These are phyloP conservation scores for Ochetophila trinervis DNA, from an alignment of 306 rosid species.

Conservation along the genomic window DNA sequence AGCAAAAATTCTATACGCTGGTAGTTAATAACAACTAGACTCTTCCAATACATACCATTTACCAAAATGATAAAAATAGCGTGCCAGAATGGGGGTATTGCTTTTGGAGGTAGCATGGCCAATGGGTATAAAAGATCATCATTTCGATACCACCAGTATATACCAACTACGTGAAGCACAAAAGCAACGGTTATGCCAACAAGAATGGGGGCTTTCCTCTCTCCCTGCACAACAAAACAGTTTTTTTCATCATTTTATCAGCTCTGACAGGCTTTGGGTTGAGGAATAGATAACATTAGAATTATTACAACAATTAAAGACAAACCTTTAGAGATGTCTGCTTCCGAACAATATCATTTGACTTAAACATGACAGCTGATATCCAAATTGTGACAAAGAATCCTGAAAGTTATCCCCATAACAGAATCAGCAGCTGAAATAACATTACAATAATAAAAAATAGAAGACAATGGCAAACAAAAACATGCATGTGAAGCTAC, in stretches of 20 bases:
- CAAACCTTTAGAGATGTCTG: slow-evolving; percentile 93
- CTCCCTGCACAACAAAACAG: slow-evolving; percentile 62
- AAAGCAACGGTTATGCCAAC: slow-evolving; percentile 44
- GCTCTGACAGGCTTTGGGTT: background rate
- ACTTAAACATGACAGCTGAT: slow-evolving; percentile 83
- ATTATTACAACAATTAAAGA: no score
- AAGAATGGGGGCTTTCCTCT: slow-evolving; percentile 64
- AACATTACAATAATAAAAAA: slow-evolving; percentile 13
- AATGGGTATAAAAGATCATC: slow-evolving; percentile 73
- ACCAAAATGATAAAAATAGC: slow-evolving; percentile 78
- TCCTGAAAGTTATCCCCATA: slow-evolving; percentile 51
- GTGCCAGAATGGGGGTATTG: slow-evolving; percentile 80
- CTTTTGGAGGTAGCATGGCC: slow-evolving; percentile 77
- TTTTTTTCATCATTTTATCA: slow-evolving; percentile 27
- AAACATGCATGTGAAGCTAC: slow-evolving; percentile 14
- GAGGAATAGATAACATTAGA: background rate
- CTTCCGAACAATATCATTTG: slow-evolving; percentile 78
- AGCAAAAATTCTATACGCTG: background rate
- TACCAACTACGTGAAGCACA: slow-evolving; percentile 60
- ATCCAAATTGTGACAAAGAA: slow-evolving; percentile 78
- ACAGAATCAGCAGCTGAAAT: slow-evolving; percentile 9
- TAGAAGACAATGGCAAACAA: slow-evolving; percentile 15
- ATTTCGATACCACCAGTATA: slow-evolving; percentile 76
- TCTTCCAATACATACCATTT: slow-evolving; percentile 62
- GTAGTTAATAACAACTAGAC: background rate